phyloP scores from a whole-genome alignment of 2,329 filamentous ascomycete genomes.

The Aureobasidium pullulans region DNA sequence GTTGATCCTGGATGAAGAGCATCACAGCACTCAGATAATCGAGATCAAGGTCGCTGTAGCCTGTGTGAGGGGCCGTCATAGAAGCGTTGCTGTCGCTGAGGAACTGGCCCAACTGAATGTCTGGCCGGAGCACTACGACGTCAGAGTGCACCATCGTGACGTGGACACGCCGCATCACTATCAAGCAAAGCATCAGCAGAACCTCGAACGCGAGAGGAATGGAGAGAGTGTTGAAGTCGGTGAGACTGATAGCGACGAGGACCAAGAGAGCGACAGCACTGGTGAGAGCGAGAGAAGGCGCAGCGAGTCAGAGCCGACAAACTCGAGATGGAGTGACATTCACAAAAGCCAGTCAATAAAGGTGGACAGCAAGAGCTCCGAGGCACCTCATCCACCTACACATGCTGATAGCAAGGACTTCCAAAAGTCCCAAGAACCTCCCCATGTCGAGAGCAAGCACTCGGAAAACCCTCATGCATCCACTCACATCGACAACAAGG shows the following conservation, averaged over 20 bases:
- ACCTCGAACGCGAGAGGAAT: not conserved
- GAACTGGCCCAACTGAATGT: not conserved
- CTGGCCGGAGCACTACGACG: not conserved
- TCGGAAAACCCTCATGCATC: too few relatives aligned
- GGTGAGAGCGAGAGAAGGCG: not conserved
- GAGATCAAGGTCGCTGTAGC: constrained; percentile 5
- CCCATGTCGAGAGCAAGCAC: too few relatives aligned
- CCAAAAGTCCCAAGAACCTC: too few relatives aligned
- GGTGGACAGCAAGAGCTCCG: not conserved
- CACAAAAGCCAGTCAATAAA: not conserved
- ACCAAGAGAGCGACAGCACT: not conserved
- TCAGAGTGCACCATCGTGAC: not conserved
- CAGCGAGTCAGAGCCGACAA: not conserved
- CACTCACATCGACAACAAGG: too few relatives aligned
- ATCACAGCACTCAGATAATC: not conserved
- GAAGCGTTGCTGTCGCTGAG: not conserved
- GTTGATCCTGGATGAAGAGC: not conserved
- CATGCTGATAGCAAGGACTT: too few relatives aligned
- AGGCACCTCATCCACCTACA: too few relatives aligned
- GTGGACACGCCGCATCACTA: not conserved
- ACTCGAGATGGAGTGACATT: not conserved
- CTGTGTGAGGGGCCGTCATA: not conserved
- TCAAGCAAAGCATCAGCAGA: not conserved
- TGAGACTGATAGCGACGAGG: not conserved
- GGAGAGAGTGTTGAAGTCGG: not conserved